Evolutionary conservation across 1,139 yeast genomes (phyloP), one percentile per base, ranked within the genome.

Genomic region (Geotrichum klebahnii): DNA sequence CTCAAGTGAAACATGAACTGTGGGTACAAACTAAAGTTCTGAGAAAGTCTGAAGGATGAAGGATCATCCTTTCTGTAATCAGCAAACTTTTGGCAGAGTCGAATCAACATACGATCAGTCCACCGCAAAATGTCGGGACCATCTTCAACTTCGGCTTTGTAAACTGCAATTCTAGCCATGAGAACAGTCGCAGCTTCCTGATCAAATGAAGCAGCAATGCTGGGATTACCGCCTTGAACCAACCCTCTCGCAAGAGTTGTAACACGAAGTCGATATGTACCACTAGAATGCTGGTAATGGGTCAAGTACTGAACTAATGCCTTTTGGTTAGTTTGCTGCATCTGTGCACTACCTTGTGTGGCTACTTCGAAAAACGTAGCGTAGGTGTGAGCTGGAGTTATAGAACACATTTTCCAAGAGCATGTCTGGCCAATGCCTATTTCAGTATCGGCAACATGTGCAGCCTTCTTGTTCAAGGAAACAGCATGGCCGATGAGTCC

Each of bases 371-470:
- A 92, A 68, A 85, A 92, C 3, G 89, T 73, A 3, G 86, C 95
- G 66, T 86, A 89, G 3, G 96, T 77, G 65, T 87, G 94, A 57
- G 84, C 80, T 48, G 98, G 97, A 8, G 95, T 78, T 50, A 89
- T 71, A 5, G 90, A 76, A 61, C 95, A 81, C 73, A 92, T 77
- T 63, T 81, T 82, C 89, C 95, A 94, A 57, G 85, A 81, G 52
- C 86, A 82, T 9, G 97, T 84, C 54, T 94, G 92, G 54, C 98
- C 97, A 57, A 88, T 74, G 56, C 99, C 98, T 56, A 90, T 80
- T 68, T 89, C 96, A 52, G 92, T 80, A 65, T 94, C 98, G 26
- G 96, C 86, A 36, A 92, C 90, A 65, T 85, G 86, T 28, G 77
- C 63, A 24, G 55, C 51, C 51, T 61, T 62, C 51, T 62, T 62